Percentiles rank a stretch among this genome's conserved stretches.
Conservation (phyloP, 2,329 filamentous ascomycete genomes). For the Fusarium pininemorale region DNA sequence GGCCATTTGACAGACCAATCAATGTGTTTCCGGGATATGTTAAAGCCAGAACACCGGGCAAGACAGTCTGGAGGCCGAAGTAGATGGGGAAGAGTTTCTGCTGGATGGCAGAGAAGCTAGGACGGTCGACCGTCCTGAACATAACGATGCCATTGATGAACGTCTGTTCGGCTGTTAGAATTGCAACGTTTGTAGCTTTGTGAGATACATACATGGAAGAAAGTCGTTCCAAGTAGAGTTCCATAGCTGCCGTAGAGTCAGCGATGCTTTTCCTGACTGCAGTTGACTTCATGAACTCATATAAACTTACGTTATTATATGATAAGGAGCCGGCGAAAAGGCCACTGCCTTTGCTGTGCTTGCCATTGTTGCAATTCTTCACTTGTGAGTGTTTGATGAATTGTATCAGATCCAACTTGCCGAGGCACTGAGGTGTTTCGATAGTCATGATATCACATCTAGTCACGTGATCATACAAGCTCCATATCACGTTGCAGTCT, state of each 20-base stretch:
- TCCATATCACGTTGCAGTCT: not conserved
- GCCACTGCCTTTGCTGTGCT: constrained; percentile 62
- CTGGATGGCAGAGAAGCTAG: constrained; percentile 85
- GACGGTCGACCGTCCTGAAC: constrained; percentile 78
- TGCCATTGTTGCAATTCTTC: constrained; percentile 51
- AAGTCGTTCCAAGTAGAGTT: constrained; percentile 83
- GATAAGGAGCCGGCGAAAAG: constrained; percentile 75
- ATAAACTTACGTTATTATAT: constrained; percentile 72
- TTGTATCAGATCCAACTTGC: constrained; percentile 15
- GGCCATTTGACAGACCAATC: constrained; percentile 57
- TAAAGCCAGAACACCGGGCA: constrained; percentile 77
- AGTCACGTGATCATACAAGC: constrained; percentile 44
- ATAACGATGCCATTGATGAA: constrained; percentile 80
- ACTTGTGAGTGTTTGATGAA: constrained; percentile 4
- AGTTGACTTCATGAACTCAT: not conserved
- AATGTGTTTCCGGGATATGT: constrained; percentile 77
- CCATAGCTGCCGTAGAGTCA: constrained; percentile 73
- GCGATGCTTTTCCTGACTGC: not conserved
- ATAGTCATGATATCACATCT: constrained; percentile 41
- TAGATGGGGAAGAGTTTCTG: constrained; percentile 86
- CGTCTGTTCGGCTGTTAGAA: constrained; percentile 59
- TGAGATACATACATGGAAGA: constrained; percentile 74
- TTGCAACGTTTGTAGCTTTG: not conserved
- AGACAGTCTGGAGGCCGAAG: constrained; percentile 82
- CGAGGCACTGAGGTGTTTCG: constrained; percentile 8